These are phyloP conservation scores for Avena sativa DNA, from an alignment of 176 grass and related monocot species.

Conservation along the genomic window DNA sequence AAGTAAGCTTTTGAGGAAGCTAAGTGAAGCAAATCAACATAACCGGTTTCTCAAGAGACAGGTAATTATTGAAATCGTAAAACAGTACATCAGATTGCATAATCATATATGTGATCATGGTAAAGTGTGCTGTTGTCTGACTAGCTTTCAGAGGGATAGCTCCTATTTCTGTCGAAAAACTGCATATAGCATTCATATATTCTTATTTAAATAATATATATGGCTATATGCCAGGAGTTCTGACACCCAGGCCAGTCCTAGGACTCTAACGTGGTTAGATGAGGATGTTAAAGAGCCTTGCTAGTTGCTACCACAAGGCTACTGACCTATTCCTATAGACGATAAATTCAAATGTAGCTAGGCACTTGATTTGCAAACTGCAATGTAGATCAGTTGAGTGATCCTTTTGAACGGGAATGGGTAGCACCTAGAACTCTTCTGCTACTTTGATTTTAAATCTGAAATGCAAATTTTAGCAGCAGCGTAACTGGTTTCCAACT, in stretches of 20 bases:
- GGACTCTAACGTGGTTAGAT: not conserved
- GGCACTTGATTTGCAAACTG: not conserved
- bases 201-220: slow-evolving; percentile 5
- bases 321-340: not conserved
- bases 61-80: slow-evolving; percentile 49
- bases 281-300: not conserved
- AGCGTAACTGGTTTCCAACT: slow-evolving; percentile 9
- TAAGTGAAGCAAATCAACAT: slow-evolving; percentile 97
- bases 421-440: not conserved
- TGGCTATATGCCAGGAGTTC: too few species aligned
- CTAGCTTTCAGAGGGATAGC: not conserved
- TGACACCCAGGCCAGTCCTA: not conserved
- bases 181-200: not conserved
- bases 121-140: not conserved
- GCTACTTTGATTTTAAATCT: not conserved
- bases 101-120: slow-evolving; percentile 15
- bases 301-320: not conserved
- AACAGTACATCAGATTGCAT: not conserved
- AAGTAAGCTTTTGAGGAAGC: slow-evolving; percentile 74
- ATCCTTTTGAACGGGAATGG: not conserved
- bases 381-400: not conserved
- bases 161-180: slow-evolving; percentile 11
- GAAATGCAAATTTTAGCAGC: not conserved
- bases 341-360: slow-evolving; percentile 14
- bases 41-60: slow-evolving; percentile 93